Conservation (phyloP, 306 rosid species). For the Cercis canadensis region DNA sequence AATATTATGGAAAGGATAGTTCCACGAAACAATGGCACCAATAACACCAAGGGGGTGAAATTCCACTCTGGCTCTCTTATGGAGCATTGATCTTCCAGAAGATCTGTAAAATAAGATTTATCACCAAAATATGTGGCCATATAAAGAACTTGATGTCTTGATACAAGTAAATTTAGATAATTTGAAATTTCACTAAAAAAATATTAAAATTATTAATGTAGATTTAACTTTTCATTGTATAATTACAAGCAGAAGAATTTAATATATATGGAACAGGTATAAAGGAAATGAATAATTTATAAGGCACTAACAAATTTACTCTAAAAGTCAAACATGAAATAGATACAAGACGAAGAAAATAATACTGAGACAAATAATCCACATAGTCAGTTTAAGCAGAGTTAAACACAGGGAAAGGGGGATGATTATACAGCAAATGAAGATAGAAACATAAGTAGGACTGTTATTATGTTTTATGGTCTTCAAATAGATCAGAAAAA, state of each 20-base stretch:
- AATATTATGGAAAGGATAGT: slow-evolving; percentile 90
- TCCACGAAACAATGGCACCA: slow-evolving; percentile 95
- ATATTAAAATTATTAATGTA: slow-evolving; percentile 7
- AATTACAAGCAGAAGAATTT: not conserved
- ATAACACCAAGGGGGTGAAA: slow-evolving; percentile 94
- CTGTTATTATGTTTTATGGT: slow-evolving; percentile 1
- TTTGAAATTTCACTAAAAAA: slow-evolving; percentile 15
- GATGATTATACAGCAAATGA: slow-evolving; percentile 16
- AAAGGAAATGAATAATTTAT: not conserved
- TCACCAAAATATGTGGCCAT: not conserved
- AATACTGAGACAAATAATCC: slow-evolving; percentile 3
- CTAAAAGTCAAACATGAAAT: not conserved
- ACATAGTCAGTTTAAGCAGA: slow-evolving; percentile 25
- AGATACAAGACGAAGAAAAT: slow-evolving; percentile 11
- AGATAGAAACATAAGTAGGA: slow-evolving; percentile 11
- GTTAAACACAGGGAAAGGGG: not conserved
- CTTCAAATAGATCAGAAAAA: slow-evolving; percentile 29
- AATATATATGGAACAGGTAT: not conserved
- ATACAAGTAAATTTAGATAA: slow-evolving; percentile 22
- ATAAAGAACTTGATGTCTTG: not conserved
- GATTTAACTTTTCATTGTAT: not conserved
- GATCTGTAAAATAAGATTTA: slow-evolving; percentile 61
- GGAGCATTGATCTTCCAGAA: slow-evolving; percentile 80
- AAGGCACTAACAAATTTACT: not conserved
- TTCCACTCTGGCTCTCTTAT: slow-evolving; percentile 88